Base-by-base conservation (phyloP, 169 alveolate genomes). In the Toxoplasma gondii region DNA sequence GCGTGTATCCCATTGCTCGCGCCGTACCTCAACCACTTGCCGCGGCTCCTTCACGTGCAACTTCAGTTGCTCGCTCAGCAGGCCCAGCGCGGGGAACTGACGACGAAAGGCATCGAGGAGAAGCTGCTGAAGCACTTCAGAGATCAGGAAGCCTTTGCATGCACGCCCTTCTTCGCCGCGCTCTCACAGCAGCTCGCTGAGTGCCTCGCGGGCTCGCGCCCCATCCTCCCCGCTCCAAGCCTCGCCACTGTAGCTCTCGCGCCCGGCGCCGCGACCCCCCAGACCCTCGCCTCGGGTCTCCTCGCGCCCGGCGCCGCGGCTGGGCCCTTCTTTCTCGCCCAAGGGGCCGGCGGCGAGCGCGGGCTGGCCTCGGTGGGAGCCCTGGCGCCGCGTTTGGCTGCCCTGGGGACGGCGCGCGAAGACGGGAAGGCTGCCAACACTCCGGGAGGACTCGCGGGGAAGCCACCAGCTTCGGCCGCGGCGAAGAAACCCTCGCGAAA, bases 391-490 rank as follows among this genome's bases (percentile, higher is more conserved):
- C 31, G 24, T 31, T 7, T 27, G 31, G 74, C 34, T 4, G 74
- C 31, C 34, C 31, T 64, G 74, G 29, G 29, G n/a, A 31, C 74
- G n/a, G 74, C 74, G 22, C 74, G 74, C 9, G 74, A 64, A 4
- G 74, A 64, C 74, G 74, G 74, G n/a, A 64, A 19, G 74, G 74
- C 34, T 16, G 74, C 74, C 24, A 27, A 31, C 74, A 31, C 74
- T 16, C 74, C 9, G 74, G 74, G 74, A 4, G 74, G 34, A 27
- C 34, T 7, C 29, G 74, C 31, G 22, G 74, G 34, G 34, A 64
- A 64, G 74, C 34, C 58, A 12, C 22, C 84, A 70, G 87, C 94
- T 45, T 41, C 54, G 69, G 92, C 94, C 38, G 88, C 94, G 67
- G 44, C 94, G 70, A 45, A 82, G 45, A 44, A 86, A 27, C 92